Evolutionary conservation across 805 yeast genomes (phyloP).

Genomic region (Starmera dryadoides): DNA sequence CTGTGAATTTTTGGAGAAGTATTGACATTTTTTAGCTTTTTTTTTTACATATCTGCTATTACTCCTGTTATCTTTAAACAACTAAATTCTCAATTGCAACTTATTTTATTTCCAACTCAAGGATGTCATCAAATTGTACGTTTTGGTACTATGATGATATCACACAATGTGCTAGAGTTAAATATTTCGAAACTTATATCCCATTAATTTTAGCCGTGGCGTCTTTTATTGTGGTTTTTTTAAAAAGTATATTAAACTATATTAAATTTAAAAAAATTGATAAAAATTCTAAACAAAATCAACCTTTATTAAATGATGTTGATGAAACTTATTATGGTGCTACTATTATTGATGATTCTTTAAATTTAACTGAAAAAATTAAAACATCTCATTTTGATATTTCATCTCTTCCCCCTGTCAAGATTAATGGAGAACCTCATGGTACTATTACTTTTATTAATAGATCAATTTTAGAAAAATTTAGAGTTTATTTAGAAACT

Average conservation of each 20-base stretch:
- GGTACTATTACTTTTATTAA: slow-evolving; percentile 42
- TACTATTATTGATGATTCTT: neutral
- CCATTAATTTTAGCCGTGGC: slow-evolving; percentile 27
- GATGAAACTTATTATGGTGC: neutral
- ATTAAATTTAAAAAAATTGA: slow-evolving; percentile 2
- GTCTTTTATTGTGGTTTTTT: slow-evolving; percentile 14
- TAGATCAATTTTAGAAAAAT: slow-evolving; percentile 45
- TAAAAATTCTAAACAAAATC: neutral
- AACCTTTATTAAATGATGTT: slow-evolving; percentile 2
- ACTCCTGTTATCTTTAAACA: too few relatives aligned
- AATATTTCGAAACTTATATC: slow-evolving; percentile 28
- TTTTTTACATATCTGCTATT: too few relatives aligned
- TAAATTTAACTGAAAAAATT: slow-evolving; percentile 34
- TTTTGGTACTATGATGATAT: slow-evolving; percentile 60
- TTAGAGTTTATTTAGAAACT: slow-evolving; percentile 44
- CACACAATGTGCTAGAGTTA: slow-evolving; percentile 41
- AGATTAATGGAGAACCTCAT: slow-evolving; percentile 55
- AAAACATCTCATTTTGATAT: slow-evolving; percentile 52
- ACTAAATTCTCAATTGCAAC: too few relatives aligned
- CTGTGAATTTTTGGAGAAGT: too few relatives aligned
- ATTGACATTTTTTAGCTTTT: too few relatives aligned
- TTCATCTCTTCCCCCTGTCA: slow-evolving; percentile 41
- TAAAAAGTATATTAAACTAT: slow-evolving; percentile 7
- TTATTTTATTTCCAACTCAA: too few relatives aligned
- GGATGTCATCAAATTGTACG: neutral